Evolutionary conservation across 805 yeast species (phyloP), one percentile per base, ranked within the genome.

Genomic region (Yarrowia divulgata): DNA sequence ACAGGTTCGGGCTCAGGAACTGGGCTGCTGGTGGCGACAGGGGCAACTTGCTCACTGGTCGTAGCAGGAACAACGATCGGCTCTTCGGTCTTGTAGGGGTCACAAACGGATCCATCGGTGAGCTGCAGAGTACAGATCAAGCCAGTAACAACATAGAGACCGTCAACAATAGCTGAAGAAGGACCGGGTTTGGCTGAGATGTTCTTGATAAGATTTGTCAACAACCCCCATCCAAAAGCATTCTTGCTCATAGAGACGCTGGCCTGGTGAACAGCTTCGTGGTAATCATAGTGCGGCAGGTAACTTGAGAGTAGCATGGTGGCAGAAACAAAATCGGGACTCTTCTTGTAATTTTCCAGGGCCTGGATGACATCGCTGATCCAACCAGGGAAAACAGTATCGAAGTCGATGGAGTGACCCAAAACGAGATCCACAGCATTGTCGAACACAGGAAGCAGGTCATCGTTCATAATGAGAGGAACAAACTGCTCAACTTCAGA

Each of bases 391-490:
- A 52, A 52, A 2, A 23, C 29, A 23, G 29, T 23, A 4, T 23
- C 29, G 29, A 23, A 23, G 29, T 23, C 29, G 29, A 23, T 2
- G 29, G 29, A 23, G 29, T 23, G 29, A 4, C 29, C 29, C 29
- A 54, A 8, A 14, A 54, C 4, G 13, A 54, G n/a, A 14, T 37
- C 34, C 1, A 37, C 58, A 8, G 18, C 58, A 12, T 18, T 10
- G 9, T 54, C 43, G 10, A 54, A 37, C 43, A 37, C 13, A 37
- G 58, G 58, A 2, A 35, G 29, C 18, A 54, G 34, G 18, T 54
- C 13, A 12, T 54, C 58, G 43, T 54, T 37, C 58, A 54, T 16
- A 34, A 54, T 35, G 3, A 54, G 58, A 12, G 58, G 58, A 35
- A 54, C 32, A 19, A 54, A 54, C 18, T 35, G 8, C 4, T 19